These are phyloP conservation scores for Polyporus tsugae DNA, from an alignment of 1,284 basidiomycete genomes.

Conservation along the genomic window DNA sequence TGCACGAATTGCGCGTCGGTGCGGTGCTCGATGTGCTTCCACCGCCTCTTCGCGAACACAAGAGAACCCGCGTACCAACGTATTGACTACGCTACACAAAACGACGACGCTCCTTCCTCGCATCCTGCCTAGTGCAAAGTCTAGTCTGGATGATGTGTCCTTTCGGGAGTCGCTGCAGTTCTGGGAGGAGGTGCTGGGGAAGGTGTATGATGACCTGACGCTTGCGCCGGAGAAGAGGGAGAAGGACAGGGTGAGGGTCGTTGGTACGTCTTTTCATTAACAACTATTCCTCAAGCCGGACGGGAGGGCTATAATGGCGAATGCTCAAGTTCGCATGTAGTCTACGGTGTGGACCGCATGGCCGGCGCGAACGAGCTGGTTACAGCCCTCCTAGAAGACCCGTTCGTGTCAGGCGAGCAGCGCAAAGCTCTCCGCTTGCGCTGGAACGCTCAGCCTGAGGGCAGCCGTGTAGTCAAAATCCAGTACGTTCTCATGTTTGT, in stretches of 20 bases:
- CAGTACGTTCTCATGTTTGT: conserved; percentile 46
- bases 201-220: conserved; percentile 46
- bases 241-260: conserved; percentile 47
- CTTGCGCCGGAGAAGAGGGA: conserved; percentile 32
- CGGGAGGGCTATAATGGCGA: background rate
- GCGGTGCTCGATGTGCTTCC: conserved; percentile 27
- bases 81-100: conserved; percentile 50
- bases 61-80: conserved; percentile 29
- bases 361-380: conserved; percentile 63
- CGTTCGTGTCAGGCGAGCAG: conserved; percentile 61
- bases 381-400: conserved; percentile 74
- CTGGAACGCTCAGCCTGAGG: conserved; percentile 45
- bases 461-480: conserved; percentile 43
- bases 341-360: conserved; percentile 61
- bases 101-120: conserved; percentile 50
- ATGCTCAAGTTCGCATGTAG: conserved; percentile 44
- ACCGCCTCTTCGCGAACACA: conserved; percentile 15
- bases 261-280: conserved; percentile 48
- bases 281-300: background rate
- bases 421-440: conserved; percentile 51
- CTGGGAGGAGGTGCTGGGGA: conserved; percentile 51
- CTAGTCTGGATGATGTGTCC: conserved; percentile 7
- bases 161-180: conserved; percentile 41
- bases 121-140: conserved; percentile 40
- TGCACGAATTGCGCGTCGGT: conserved; percentile 12